Evolutionary conservation across 2,329 filamentous ascomycete genomes (phyloP), one percentile per base, ranked within the genome.

Genomic region (Fusarium buharicum): DNA sequence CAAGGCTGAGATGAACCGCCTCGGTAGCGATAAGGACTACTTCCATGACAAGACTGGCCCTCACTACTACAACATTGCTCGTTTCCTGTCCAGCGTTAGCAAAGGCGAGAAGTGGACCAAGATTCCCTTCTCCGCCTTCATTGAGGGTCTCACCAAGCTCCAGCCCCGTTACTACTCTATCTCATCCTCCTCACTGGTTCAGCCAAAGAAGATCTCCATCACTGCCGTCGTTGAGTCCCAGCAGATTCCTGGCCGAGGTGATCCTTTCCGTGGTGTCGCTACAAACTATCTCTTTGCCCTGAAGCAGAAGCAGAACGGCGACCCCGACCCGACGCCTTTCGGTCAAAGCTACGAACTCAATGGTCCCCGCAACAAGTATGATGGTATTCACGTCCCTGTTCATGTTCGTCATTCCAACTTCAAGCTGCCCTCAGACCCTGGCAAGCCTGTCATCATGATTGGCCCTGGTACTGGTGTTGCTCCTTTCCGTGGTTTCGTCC

Each of bases 101-200:
- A 88, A 89, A 30, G 88, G 90, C 44, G 81, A 91, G 77, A 87
- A 87, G 56, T 99, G 95, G 91, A 81, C 86, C 50, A 88, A 87
- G 50, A 88, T 97, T 52, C 96, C 95, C 14, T 98, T 99, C 80
- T 97, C 95, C 9, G 88, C 93, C 70, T 88, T 98, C 70, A 93
- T 99, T 67, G 95, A 99, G 82, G 91, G 92, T 66, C 78, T 99
- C 60, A 91, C 89, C 78, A 98, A 97, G 82, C 87, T 99, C 54
- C 95, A 99, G 77, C 94, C 95, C 34, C 92, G 95, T 45, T 99
- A 98, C 84, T 99, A 99, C 82, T 99, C 96, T 45, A 99, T 99
- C 76, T 99, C 95, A 3, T 99, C 96, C 1, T 98, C 95, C 1
- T 97, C 95, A 7, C 77, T 93, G 9, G 93, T 96, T 14, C 93